Percentiles rank a stretch among this genome's conserved stretches.
Conservation (phyloP, 1,284 basidiomycete genomes). For the Coniferiporia sulphurascens region DNA sequence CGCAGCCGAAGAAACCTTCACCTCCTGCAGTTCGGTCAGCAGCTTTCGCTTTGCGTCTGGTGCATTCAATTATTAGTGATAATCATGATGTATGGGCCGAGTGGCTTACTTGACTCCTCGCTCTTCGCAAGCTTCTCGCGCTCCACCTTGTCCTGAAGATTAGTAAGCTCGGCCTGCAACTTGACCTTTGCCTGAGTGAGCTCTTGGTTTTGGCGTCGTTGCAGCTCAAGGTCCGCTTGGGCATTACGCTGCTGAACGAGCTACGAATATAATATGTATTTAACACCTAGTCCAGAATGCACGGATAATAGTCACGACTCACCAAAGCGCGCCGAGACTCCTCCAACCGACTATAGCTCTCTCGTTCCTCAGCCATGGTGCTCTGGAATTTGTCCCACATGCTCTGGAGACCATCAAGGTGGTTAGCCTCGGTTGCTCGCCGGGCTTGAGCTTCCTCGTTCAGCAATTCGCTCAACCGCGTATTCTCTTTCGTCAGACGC, state of each 20-base stretch:
- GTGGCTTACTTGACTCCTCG: slow-evolving; percentile 49
- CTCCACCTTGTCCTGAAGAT: slow-evolving; percentile 54
- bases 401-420: slow-evolving; percentile 59
- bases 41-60: slow-evolving; percentile 57
- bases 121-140: slow-evolving; percentile 47
- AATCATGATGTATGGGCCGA: neutral
- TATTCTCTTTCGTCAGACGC: slow-evolving; percentile 56
- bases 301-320: slow-evolving; percentile 22
- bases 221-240: slow-evolving; percentile 59
- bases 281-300: neutral
- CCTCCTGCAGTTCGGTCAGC: slow-evolving; percentile 58
- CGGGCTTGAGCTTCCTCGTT: slow-evolving; percentile 65
- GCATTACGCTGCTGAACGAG: slow-evolving; percentile 62
- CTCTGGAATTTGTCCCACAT: slow-evolving; percentile 69
- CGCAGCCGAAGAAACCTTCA: slow-evolving; percentile 57
- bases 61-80: slow-evolving; percentile 7
- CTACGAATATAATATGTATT: slow-evolving; percentile 30
- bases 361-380: slow-evolving; percentile 54
- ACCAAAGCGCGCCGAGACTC: slow-evolving; percentile 72
- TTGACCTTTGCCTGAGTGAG: slow-evolving; percentile 51
- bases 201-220: slow-evolving; percentile 58
- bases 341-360: slow-evolving; percentile 58
- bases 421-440: slow-evolving; percentile 51
- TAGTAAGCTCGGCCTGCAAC: slow-evolving; percentile 51
- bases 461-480: slow-evolving; percentile 48